Base-by-base conservation (phyloP, 2,329 filamentous ascomycete species). In the Claviceps sp. region DNA sequence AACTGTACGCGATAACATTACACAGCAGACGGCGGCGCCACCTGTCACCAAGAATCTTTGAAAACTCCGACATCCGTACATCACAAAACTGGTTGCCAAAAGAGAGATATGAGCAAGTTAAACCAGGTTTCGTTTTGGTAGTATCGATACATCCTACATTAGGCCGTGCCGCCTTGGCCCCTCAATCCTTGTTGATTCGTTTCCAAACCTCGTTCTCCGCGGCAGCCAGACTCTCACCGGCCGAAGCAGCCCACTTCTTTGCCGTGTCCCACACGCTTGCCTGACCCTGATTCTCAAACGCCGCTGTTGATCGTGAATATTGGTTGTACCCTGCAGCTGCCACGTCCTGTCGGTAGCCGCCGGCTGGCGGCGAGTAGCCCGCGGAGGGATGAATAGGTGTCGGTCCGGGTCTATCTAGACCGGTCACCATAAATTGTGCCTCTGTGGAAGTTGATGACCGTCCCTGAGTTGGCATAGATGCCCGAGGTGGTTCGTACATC, bases 161-260 rank as follows among this genome's bases (percentile, higher is more conserved):
- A 29, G 20, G 23, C 23, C 23, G 49, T 22, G 22, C 42, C 23
- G 14, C 29, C 29, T 39, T 36, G 16, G 37, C 3, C 45, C 37
- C 45, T 50, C 43, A 75, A 47, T 76, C 69, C 66, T 78, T 80
- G 65, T 79, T 82, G 61, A 83, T 78, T 60, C 72, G 75, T 65
- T 74, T 76, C 80, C 80, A 83, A 23, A 83, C 73, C 64, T 82
- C 78, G 49, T 68, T 69, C 68, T 83, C 80, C 14, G 77, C 78
- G 14, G 73, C 76, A 8, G 73, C 75, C 29, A 83, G 64, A 61
- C 73, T 78, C 54, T 75, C 74, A 49, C 79, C 79, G 6, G 79
- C 79, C 37, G 71, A 72, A 53, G 71, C 67, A 45, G 75, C 77
- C 70, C 76, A 74, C 62, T 77, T 80, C 69, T 76, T 79, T 11